Evolutionary conservation across 768 basidiomycete genomes (phyloP), one percentile per base, ranked within the genome.

Genomic region (Pleurotus pulmonarius): DNA sequence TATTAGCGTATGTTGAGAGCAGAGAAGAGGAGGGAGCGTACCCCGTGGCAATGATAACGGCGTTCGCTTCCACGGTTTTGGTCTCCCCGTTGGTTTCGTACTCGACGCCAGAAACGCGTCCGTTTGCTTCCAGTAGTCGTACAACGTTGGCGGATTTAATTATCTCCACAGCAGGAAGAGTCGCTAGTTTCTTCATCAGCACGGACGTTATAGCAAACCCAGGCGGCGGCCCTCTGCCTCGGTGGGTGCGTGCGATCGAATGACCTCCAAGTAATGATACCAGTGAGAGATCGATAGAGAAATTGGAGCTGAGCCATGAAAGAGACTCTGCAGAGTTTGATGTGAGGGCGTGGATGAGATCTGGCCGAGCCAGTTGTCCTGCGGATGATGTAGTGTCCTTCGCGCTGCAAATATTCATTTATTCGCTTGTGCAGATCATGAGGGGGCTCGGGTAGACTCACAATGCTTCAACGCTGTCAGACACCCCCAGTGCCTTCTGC

Each of bases 121-220:
- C 63, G 5, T 44, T 59, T 11, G 53, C 58, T 38, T 64, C 61
- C 37, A 66, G 51, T 5, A 68, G 58, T 25, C 53, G 51, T 12
- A 65, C 49, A 26, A 65, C 67, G 5, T 62, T 60, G 13, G 67
- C 61, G 29, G 51, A 57, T 55, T 64, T 68, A 29, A 64, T 34
- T 37, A 68, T 60, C 49, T 55, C 53, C n/a, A 37, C 22, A 16
- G 43, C 8, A 22, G 52, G 46, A 16, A 40, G 54, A 11, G 48
- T 56, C 1, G 52, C 58, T 7, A 67, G 61, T 29, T 60, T 61
- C 58, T 66, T 68, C 60, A 65, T 61, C 2, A 68, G 57, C 12
- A 65, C 60, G 1, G 63, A 61, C 7, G 63, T 64, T 20, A 68
- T 68, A 13, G 65, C 64, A 60, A 62, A 65, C 4, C 67, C 67